A percentile compares a stretch with the other conserved stretches of the same genome.
phyloP scores from a whole-genome alignment of 495 filamentous ascomycete genomes.

The Annulohypoxylon moriforme region DNA sequence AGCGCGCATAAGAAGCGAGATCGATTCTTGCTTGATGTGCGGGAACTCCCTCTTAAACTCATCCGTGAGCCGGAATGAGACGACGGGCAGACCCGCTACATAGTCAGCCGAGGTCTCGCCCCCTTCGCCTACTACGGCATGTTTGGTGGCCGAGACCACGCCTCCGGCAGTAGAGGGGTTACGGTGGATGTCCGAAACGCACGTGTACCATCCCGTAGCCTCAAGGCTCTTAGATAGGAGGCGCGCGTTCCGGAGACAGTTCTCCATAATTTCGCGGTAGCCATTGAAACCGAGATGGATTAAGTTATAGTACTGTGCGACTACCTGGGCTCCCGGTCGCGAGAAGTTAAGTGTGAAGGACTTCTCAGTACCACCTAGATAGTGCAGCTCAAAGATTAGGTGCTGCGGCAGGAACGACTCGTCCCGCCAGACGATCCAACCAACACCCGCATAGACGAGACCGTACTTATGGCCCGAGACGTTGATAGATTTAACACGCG shows the following conservation, averaged over 20 bases:
- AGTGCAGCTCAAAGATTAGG: constrained; percentile 79
- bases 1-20: constrained; percentile 72
- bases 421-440: constrained; percentile 82
- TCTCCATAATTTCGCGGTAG: constrained; percentile 75
- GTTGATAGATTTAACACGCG: constrained; percentile 80
- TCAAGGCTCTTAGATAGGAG: constrained; percentile 75
- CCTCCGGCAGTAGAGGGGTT: constrained; percentile 41
- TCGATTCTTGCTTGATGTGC: constrained; percentile 71
- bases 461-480: constrained; percentile 80
- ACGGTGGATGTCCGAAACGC: constrained; percentile 76
- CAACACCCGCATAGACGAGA: constrained; percentile 76
- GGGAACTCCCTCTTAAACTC: constrained; percentile 71
- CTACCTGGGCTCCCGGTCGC: constrained; percentile 75
- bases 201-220: constrained; percentile 75
- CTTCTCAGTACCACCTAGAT: constrained; percentile 78
- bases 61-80: constrained; percentile 74
- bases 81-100: constrained; percentile 76
- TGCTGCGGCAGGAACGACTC: constrained; percentile 74
- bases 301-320: constrained; percentile 82
- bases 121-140: constrained; percentile 43
- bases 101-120: constrained; percentile 69
- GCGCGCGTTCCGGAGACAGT: constrained; percentile 74
- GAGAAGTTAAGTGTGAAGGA: constrained; percentile 83
- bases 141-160: constrained; percentile 47
- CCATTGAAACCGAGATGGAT: constrained; percentile 77